These are phyloP conservation scores for Termitomyces sp. DNA, from an alignment of 768 basidiomycete genomes.

Conservation along the genomic window DNA sequence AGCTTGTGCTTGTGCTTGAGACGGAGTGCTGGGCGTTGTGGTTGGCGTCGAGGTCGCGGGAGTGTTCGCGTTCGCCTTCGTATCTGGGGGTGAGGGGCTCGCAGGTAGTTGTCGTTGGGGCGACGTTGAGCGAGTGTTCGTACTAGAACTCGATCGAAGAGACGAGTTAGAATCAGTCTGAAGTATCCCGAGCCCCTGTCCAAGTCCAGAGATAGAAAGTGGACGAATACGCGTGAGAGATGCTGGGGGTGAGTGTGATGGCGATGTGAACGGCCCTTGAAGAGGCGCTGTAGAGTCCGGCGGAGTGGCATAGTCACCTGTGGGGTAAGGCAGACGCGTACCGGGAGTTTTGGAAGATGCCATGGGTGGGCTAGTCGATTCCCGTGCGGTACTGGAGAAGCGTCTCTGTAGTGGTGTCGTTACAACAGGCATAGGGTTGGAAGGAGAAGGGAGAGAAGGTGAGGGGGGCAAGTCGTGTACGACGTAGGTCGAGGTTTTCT, in stretches of 20 bases:
- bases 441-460: constrained; percentile 17
- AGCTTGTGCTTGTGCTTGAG: neutral
- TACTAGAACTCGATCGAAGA: constrained; percentile 6
- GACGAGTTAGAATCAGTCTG: constrained; percentile 25
- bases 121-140: constrained; percentile 12
- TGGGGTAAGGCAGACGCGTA: constrained; percentile 74
- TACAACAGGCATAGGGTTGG: neutral
- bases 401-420: constrained; percentile 31
- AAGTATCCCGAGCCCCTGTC: constrained; percentile 18
- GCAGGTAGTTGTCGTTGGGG: constrained; percentile 9
- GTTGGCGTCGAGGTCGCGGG: neutral
- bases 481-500: constrained; percentile 42
- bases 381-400: constrained; percentile 44
- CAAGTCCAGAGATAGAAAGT: constrained; percentile 41
- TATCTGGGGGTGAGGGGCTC: neutral
- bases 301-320: constrained; percentile 76
- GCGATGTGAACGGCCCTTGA: constrained; percentile 32
- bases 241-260: constrained; percentile 42
- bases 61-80: neutral
- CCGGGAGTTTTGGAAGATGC: constrained; percentile 37
- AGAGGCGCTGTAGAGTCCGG: constrained; percentile 33
- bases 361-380: constrained; percentile 62
- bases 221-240: constrained; percentile 43
- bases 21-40: neutral
- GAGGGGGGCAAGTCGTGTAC: constrained; percentile 23